phyloP scores from a whole-genome alignment of 441 rosid genomes.

The Manihot esculenta region DNA sequence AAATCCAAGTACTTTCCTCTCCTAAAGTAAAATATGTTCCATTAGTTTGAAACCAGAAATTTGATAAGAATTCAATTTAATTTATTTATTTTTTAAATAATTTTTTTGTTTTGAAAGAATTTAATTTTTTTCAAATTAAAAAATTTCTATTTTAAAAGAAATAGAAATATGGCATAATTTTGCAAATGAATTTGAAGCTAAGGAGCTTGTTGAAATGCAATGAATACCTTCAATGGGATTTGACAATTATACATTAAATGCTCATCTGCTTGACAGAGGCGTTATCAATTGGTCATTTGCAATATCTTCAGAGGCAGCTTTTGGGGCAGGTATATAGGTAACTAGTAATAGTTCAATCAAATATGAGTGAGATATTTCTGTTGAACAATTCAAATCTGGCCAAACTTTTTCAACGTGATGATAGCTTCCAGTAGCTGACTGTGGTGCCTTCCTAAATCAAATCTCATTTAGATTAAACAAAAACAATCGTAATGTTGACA shows the following conservation, averaged over 20 bases:
- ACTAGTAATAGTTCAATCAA: background rate
- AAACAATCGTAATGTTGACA: conserved; percentile 13
- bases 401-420: background rate
- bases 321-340: background rate
- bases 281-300: background rate
- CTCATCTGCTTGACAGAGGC: background rate
- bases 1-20: background rate
- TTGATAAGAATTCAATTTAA: too few relatives aligned
- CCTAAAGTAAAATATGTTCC: too few relatives aligned
- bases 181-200: too few relatives aligned
- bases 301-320: background rate
- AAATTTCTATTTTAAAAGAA: too few relatives aligned
- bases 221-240: background rate
- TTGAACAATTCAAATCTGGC: conserved; percentile 13
- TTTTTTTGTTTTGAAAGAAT: too few relatives aligned
- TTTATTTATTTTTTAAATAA: too few relatives aligned
- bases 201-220: background rate
- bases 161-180: too few relatives aligned
- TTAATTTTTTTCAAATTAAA: too few relatives aligned
- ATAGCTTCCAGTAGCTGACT: background rate
- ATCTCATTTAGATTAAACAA: conserved; percentile 5
- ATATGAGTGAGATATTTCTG: background rate
- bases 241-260: background rate
- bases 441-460: conserved; percentile 2
- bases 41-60: too few relatives aligned